Evolutionary conservation across 208 protist genomes (phyloP).

Genomic region (Trypanosomatidae sp.): DNA sequence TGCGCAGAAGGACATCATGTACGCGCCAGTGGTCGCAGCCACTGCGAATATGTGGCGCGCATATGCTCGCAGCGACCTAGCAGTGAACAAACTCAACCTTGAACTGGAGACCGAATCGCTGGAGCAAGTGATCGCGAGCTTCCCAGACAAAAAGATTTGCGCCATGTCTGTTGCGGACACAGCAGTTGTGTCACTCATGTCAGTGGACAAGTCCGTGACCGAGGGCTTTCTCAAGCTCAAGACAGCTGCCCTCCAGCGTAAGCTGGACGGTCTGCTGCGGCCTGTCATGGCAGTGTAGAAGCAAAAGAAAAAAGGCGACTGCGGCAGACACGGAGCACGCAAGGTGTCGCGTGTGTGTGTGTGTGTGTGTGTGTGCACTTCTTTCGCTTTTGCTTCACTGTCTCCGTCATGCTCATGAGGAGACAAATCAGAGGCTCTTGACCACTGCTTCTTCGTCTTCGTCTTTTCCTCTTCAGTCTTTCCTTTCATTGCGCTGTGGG

Average conservation of each 20-base stretch:
- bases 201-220: constrained; percentile 33
- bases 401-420: not conserved
- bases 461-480: not conserved
- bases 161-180: constrained; percentile 71
- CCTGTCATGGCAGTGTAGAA: constrained; percentile 41
- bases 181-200: constrained; percentile 57
- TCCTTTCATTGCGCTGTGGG: not conserved
- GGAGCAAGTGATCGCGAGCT: constrained; percentile 73
- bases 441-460: not conserved
- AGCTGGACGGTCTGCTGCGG: constrained; percentile 57
- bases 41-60: constrained; percentile 79
- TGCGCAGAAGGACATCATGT: constrained; percentile 30
- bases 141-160: constrained; percentile 66
- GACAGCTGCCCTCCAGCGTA: constrained; percentile 65
- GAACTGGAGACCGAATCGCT: constrained; percentile 62
- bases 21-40: constrained; percentile 55
- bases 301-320: not conserved
- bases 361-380: not conserved
- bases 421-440: not conserved
- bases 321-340: not conserved
- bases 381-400: not conserved
- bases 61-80: constrained; percentile 57
- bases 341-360: not conserved
- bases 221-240: constrained; percentile 84
- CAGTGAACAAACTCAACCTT: constrained; percentile 60